phyloP scores from a whole-genome alignment of 495 filamentous ascomycete species.

The Penicillium cinerascens region DNA sequence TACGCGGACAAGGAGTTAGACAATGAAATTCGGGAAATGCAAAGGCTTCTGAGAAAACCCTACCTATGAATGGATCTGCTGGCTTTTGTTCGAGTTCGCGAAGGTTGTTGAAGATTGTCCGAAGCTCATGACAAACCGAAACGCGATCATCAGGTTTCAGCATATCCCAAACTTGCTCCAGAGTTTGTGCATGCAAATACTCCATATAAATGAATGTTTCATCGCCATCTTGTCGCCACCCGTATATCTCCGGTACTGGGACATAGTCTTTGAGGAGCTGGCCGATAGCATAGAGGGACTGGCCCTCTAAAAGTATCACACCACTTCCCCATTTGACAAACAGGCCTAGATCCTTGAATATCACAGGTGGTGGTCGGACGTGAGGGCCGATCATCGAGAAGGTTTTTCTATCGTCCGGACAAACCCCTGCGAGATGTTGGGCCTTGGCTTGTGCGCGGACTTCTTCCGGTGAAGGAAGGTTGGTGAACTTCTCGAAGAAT shows the following conservation, averaged over 20 bases:
- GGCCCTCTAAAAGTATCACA: conserved; percentile 28
- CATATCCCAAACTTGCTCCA: conserved; percentile 25
- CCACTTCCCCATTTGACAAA: conserved; percentile 42
- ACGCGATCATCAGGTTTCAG: conserved; percentile 19
- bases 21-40: background rate
- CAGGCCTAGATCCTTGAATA: conserved; percentile 37
- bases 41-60: conserved; percentile 5
- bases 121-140: conserved; percentile 27
- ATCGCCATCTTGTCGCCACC: conserved; percentile 19
- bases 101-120: conserved; percentile 20
- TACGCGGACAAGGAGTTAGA: conserved; percentile 5
- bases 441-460: conserved; percentile 15
- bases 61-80: conserved; percentile 19
- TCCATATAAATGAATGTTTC: conserved; percentile 26
- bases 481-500: conserved; percentile 15
- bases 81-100: conserved; percentile 29
- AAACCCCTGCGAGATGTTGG: conserved; percentile 15
- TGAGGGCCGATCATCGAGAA: conserved; percentile 2
- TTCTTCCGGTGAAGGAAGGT: conserved; percentile 21
- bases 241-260: conserved; percentile 28
- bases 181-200: conserved; percentile 21
- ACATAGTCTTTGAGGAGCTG: conserved; percentile 18
- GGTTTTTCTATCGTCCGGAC: conserved; percentile 12
- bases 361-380: conserved; percentile 27
- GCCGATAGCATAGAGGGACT: conserved; percentile 22